A percentile compares a stretch with the other conserved stretches of the same genome.
Conservation (phyloP, 2,329 filamentous ascomycete species). For the Epichloe elymi region DNA sequence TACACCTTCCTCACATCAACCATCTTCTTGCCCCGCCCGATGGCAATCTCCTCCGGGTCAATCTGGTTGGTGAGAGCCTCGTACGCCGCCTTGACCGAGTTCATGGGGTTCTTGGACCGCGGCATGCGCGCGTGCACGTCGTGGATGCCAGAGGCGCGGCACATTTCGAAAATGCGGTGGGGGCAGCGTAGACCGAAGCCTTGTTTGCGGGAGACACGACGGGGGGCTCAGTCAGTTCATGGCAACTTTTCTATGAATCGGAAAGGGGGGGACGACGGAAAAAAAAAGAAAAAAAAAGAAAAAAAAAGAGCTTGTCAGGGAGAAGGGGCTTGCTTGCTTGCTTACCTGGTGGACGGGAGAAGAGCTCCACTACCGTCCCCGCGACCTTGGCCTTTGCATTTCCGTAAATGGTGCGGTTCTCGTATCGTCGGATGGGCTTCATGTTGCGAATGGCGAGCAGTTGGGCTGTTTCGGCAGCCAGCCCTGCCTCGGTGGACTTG, state of each 20-base stretch:
- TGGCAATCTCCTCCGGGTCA: constrained; percentile 79
- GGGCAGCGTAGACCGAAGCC: constrained; percentile 91
- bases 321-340: neutral
- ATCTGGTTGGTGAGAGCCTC: constrained; percentile 72
- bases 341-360: constrained; percentile 76
- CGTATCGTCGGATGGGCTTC: constrained; percentile 82
- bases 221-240: no score
- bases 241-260: neutral
- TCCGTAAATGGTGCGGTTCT: constrained; percentile 83
- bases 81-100: constrained; percentile 85
- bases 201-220: constrained; percentile 31
- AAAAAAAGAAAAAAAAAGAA: neutral
- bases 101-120: constrained; percentile 90
- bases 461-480: constrained; percentile 59
- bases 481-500: constrained; percentile 63
- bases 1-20: constrained; percentile 96
- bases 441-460: constrained; percentile 82
- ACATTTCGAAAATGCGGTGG: constrained; percentile 88
- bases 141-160: constrained; percentile 70
- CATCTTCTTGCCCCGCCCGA: constrained; percentile 83
- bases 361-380: constrained; percentile 73
- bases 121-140: constrained; percentile 76
- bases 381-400: constrained; percentile 73
- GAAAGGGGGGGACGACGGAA: neutral
- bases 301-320: no score